A percentile compares a stretch with the other conserved stretches of the same genome.
Conservation (phyloP, 176 grass and related monocot genomes). For the Chrysopogon serrulatus region DNA sequence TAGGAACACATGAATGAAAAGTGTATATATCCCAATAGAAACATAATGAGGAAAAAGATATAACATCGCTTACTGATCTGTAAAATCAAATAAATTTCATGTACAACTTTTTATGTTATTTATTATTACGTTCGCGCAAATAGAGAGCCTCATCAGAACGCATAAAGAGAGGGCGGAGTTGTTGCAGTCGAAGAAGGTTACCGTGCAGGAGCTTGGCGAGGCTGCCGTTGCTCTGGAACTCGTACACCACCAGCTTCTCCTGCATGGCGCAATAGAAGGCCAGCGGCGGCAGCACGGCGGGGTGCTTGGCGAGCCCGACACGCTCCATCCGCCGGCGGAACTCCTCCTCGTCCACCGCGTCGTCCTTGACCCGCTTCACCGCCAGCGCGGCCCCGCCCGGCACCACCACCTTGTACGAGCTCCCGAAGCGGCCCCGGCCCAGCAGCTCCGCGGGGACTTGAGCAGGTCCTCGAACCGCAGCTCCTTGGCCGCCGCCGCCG, state of each 20-base stretch:
- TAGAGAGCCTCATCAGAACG: not conserved
- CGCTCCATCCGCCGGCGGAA: slow-evolving; percentile 55
- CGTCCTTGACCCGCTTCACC: slow-evolving; percentile 75
- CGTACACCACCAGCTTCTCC: slow-evolving; percentile 75
- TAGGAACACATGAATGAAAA: too few relatives aligned
- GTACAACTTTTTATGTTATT: not conserved
- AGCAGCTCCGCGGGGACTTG: slow-evolving; percentile 66
- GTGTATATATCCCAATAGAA: not conserved
- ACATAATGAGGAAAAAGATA: not conserved
- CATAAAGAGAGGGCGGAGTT: not conserved
- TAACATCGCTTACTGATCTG: not conserved
- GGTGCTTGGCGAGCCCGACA: slow-evolving; percentile 34
- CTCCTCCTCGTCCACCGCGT: slow-evolving; percentile 14
- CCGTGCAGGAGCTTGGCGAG: slow-evolving; percentile 54
- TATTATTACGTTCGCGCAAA: not conserved
- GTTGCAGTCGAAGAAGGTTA: not conserved
- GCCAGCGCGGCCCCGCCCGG: slow-evolving; percentile 36
- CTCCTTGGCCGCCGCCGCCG: slow-evolving; percentile 21
- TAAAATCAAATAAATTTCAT: not conserved
- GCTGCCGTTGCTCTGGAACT: slow-evolving; percentile 56
- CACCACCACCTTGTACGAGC: slow-evolving; percentile 65
- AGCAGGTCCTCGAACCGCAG: slow-evolving; percentile 67
- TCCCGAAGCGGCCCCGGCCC: slow-evolving; percentile 56
- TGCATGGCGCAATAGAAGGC: slow-evolving; percentile 64
- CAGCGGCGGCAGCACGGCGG: slow-evolving; percentile 47